phyloP scores from a whole-genome alignment of 352 stramenopile genomes.

The Phytophthora lateralis region DNA sequence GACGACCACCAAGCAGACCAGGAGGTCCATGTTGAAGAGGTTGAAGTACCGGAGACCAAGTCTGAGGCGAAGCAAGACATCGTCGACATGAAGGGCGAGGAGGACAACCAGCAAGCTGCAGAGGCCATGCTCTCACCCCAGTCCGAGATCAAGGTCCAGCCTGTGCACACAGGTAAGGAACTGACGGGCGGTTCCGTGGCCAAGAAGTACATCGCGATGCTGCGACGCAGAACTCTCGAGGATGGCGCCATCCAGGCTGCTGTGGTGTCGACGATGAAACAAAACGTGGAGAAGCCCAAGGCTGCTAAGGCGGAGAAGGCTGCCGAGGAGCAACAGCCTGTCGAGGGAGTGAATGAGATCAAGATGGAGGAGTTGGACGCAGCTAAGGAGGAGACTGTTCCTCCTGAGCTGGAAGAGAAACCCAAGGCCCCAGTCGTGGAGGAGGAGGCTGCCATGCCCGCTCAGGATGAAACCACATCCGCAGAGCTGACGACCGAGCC shows the following conservation, averaged over 20 bases:
- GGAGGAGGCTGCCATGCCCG: background rate
- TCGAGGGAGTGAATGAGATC: conserved; percentile 5
- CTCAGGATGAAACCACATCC: background rate
- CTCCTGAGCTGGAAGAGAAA: conserved; percentile 5
- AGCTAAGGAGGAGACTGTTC: background rate
- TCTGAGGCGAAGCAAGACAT: conserved; percentile 12
- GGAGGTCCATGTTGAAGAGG: background rate
- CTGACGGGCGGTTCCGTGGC: conserved; percentile 13
- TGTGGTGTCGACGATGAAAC: conserved; percentile 42
- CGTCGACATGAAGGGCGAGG: background rate
- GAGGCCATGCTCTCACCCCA: background rate
- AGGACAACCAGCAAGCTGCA: background rate
- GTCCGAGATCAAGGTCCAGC: conserved; percentile 4
- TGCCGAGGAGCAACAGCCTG: background rate
- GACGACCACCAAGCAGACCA: conserved; percentile 1
- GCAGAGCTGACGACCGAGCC: background rate
- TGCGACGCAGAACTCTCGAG: conserved; percentile 23
- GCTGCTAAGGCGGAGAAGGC: conserved; percentile 11
- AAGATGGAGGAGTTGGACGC: background rate
- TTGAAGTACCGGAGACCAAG: conserved; percentile 8
- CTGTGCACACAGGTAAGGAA: conserved; percentile 5
- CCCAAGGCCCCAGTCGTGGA: background rate
- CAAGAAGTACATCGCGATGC: conserved; percentile 29
- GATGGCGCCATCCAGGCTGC: conserved; percentile 39
- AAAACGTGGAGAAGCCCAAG: conserved; percentile 27